These are phyloP conservation scores for Karstenula rhodostoma DNA, from an alignment of 2,329 filamentous ascomycete genomes.

Conservation along the genomic window DNA sequence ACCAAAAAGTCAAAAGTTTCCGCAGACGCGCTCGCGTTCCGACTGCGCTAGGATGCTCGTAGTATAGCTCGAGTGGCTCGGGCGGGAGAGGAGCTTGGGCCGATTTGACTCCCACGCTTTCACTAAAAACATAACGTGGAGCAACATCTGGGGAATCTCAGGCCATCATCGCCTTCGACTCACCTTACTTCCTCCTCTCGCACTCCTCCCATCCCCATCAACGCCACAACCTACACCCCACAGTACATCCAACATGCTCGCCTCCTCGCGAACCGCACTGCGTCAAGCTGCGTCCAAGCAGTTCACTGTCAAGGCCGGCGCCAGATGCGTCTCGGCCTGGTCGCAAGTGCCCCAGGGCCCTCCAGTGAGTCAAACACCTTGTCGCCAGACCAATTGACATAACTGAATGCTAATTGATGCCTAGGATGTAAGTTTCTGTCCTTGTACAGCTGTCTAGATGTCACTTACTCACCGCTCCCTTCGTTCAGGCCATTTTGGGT, in stretches of 20 bases:
- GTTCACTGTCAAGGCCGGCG: conserved; percentile 48
- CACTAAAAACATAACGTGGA: conserved; percentile 22
- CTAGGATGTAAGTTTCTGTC: conserved; percentile 46
- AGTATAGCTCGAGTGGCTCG: conserved; percentile 7
- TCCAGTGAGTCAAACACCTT: conserved; percentile 71
- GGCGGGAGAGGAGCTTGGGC: conserved; percentile 8
- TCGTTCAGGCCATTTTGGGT: conserved; percentile 76
- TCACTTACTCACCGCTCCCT: conserved; percentile 30
- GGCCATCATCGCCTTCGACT: conserved; percentile 24
- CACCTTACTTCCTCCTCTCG: conserved; percentile 20
- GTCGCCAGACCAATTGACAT: conserved; percentile 21
- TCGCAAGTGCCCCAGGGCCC: conserved; percentile 90
- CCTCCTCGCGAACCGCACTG: conserved; percentile 49
- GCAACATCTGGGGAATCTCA: conserved; percentile 41
- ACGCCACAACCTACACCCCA: conserved; percentile 14
- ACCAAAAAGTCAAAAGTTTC: conserved; percentile 9
- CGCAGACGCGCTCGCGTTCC: conserved; percentile 6
- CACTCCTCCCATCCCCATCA: conserved; percentile 20
- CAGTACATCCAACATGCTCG: conserved; percentile 41
- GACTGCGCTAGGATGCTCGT: conserved; percentile 2
- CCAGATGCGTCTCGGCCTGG: conserved; percentile 81
- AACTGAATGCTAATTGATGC: conserved; percentile 27
- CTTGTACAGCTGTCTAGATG: conserved; percentile 6
- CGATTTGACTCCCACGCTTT: conserved; percentile 12
- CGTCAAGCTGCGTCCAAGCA: conserved; percentile 49